A percentile compares a stretch with the other conserved stretches of the same genome.
Evolutionary conservation across 2,329 filamentous ascomycete genomes (phyloP).

Genomic region (Fusarium musae): DNA sequence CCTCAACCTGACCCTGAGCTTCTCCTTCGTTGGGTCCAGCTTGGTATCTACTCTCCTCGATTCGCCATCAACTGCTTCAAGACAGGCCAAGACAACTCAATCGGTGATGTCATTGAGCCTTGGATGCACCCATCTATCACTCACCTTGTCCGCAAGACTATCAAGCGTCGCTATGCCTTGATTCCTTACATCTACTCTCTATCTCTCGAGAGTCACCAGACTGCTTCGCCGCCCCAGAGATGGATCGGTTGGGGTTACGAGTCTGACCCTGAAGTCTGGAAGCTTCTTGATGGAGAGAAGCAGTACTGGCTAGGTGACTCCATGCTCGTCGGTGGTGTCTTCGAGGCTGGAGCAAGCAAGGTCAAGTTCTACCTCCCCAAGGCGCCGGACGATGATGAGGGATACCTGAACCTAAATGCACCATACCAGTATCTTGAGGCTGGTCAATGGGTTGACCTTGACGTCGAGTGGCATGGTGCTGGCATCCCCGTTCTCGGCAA

Average conservation of each 20-base stretch:
- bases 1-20: constrained; percentile 77
- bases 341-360: constrained; percentile 64
- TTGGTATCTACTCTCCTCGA: constrained; percentile 74
- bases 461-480: constrained; percentile 56
- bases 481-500: constrained; percentile 54
- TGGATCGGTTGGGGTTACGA: constrained; percentile 83
- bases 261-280: constrained; percentile 73
- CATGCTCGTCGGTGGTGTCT: constrained; percentile 74
- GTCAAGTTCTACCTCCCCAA: constrained; percentile 71
- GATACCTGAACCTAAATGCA: constrained; percentile 71
- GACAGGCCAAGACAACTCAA: constrained; percentile 71
- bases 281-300: constrained; percentile 71
- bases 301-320: constrained; percentile 80
- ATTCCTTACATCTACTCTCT: constrained; percentile 78
- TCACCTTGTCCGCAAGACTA: constrained; percentile 69
- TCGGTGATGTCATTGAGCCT: constrained; percentile 80
- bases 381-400: constrained; percentile 63
- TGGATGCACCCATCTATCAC: constrained; percentile 81
- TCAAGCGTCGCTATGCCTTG: constrained; percentile 77
- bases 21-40: constrained; percentile 77
- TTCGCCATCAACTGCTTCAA: constrained; percentile 86
- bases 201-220: constrained; percentile 69
- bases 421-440: constrained; percentile 67
- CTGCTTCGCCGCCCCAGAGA: constrained; percentile 71
- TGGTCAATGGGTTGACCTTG: constrained; percentile 54